Evolutionary conservation across 2,329 filamentous ascomycete genomes (phyloP), one percentile per base, ranked within the genome.

Genomic region (Aspergillus sp.): DNA sequence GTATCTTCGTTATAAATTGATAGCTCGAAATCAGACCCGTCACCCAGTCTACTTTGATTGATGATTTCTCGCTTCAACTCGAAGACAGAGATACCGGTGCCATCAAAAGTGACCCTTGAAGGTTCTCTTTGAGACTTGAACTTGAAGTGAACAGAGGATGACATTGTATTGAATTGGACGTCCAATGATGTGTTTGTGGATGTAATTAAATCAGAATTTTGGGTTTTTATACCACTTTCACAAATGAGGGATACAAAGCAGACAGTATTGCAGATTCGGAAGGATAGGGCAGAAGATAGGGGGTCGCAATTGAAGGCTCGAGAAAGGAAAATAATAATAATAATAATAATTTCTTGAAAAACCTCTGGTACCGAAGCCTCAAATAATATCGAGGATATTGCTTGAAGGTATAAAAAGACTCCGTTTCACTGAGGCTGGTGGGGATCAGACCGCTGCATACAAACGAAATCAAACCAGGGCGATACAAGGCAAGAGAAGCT

Each of bases 41-140:
- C 93, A 66, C 95, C 95, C 66, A 99, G 84, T 61, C 91, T 91
- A 76, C 91, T 96, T 76, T 93, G 90, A 75, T 85, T 87, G 80
- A 99, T 99, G 71, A 99, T 99, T 79, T 98, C 95, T 80, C 93
- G 90, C 81, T 99, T 99, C 73, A 99, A 83, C 74, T 99, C 96
- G 79, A 98, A 99, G 63, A 98, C 95, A 61, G 93, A 96, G 73
- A 98, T 96, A 77, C 91, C 91, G 69, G 93, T 97, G 73, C 95
- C 95, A 78, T 99, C 93, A 76, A 99, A 98, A 72, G 93, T 90
- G 70, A 99, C 92, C 72, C 93, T 87, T 57, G 91, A 91, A 60
- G 92, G 91, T 73, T 98, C 95, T 80, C 92, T 97, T 74, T 96
- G 92, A 68, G 93, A 98, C 80, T 97, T 98, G 88, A 99, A 99